A percentile compares a stretch with the other conserved stretches of the same genome.
phyloP scores from a whole-genome alignment of 176 grass and related monocot species.

The Avena eriantha region DNA sequence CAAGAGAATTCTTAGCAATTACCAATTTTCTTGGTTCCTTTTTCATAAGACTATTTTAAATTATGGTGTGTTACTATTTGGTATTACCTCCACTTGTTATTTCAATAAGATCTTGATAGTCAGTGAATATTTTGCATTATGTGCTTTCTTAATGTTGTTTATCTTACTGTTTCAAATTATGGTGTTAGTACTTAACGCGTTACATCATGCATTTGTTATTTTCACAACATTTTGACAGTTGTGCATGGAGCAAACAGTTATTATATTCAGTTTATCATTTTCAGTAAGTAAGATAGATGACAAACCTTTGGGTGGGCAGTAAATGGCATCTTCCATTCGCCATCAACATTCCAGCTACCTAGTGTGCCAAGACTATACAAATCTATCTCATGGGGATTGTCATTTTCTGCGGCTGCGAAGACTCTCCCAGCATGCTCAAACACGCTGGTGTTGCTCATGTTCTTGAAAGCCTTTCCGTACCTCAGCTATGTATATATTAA shows the following conservation, averaged over 20 bases:
- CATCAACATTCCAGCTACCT: constrained; percentile 36
- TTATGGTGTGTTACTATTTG: not conserved
- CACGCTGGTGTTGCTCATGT: constrained; percentile 46
- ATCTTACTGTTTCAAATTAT: not conserved
- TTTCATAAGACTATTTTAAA: not conserved
- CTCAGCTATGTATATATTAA: constrained; percentile 20
- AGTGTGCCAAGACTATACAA: constrained; percentile 19
- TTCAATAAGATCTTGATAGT: not conserved
- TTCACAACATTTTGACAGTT: not conserved
- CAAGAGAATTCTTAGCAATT: not conserved
- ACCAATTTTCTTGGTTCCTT: not conserved
- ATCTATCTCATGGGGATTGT: constrained; percentile 42
- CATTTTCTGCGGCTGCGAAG: constrained; percentile 26
- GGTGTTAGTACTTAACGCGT: too few relatives aligned
- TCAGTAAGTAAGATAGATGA: not conserved
- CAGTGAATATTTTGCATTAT: not conserved
- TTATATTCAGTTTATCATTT: not conserved
- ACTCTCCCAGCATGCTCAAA: constrained; percentile 47
- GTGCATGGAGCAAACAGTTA: not conserved
- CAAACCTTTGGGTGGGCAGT: constrained; percentile 27
- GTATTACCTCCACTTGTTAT: not conserved
- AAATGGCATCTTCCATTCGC: constrained; percentile 41
- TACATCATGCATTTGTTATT: not conserved
- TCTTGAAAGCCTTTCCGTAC: constrained; percentile 35
- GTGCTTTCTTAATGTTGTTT: not conserved